A percentile compares a stretch with the other conserved stretches of the same genome.
Evolutionary conservation across 1,284 basidiomycete species (phyloP).

Genomic region (Vanrija sp.): DNA sequence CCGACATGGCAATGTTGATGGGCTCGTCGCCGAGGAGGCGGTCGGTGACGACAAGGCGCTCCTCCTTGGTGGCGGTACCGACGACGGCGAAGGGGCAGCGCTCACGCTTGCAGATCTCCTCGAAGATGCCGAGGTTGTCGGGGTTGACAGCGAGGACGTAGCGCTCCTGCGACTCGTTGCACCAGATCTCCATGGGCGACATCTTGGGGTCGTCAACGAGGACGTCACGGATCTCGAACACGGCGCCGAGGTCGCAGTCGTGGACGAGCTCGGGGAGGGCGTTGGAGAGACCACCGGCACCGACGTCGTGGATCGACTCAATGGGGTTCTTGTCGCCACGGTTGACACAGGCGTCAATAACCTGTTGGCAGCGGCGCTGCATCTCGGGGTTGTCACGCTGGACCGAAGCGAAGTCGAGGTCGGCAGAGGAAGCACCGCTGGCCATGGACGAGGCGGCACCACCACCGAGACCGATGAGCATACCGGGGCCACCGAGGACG

Average conservation of each 20-base stretch:
- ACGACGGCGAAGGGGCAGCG: constrained; percentile 85
- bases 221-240: constrained; percentile 92
- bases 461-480: constrained; percentile 94
- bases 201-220: constrained; percentile 86
- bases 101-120: constrained; percentile 76
- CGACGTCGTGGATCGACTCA: constrained; percentile 96
- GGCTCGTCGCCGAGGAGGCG: constrained; percentile 72
- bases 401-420: constrained; percentile 94
- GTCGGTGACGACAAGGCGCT: constrained; percentile 85
- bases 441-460: constrained; percentile 93
- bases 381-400: constrained; percentile 98
- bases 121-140: constrained; percentile 59
- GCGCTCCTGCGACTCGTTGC: constrained; percentile 97
- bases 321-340: constrained; percentile 69
- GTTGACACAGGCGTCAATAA: constrained; percentile 84
- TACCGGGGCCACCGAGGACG: constrained; percentile 93
- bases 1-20: constrained; percentile 88
- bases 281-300: constrained; percentile 94
- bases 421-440: constrained; percentile 79
- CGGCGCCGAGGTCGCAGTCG: constrained; percentile 83
- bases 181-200: constrained; percentile 99
- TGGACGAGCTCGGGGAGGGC: constrained; percentile 96
- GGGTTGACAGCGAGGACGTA: constrained; percentile 86
- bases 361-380: constrained; percentile 94
- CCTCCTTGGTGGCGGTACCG: constrained; percentile 74